Evolutionary conservation across 2,329 filamentous ascomycete genomes (phyloP), one percentile per base, ranked within the genome.

Genomic region (Trichoderma endophyticum): DNA sequence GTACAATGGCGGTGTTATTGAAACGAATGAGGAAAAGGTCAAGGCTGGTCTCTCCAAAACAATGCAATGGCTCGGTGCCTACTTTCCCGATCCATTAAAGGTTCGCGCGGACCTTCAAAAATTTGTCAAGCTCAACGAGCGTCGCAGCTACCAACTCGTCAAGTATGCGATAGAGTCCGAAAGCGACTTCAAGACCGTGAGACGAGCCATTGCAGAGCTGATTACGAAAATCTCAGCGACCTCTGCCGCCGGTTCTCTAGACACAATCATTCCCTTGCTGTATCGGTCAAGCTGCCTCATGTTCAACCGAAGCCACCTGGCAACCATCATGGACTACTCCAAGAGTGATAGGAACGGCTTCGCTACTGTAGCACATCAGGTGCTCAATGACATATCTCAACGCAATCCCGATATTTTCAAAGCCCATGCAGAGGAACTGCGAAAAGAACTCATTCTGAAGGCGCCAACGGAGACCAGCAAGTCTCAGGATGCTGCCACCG

Each of bases 301-400:
- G 75, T 98, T 97, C 84, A 99, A 98, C 83, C 91, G 93, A 78
- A 98, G 95, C 79, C 95, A 99, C 79, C 90, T 99, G 21, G 90
- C 95, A 3, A 91, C 93, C 0, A 95, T 98, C 74, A 93, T 98
- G 84, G 91, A 94, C 72, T 93, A 92, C 77, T 94, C 95, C 12
- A 91, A 94, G 77, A 95, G 90, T 11, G 92, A 98, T 78, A 92
- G 95, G 77, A 90, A 92, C 63, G 91, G 91, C 0, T 85, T 98
- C 63, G 93, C 92, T 6, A 84, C 88, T 24, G 90, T 93, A 15
- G 95, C 96, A 2, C 94, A 98, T 78, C 93, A 97, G 78, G 87
- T 98, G 68, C 87, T 98, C 62, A 95, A 94, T 77, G 93, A 98
- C 78, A 97, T 98, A 34, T 98, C 96, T 0, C 91, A 93, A 68